Conservation (phyloP, 2,329 filamentous ascomycete species). For the Dactylellina parvicollis region DNA sequence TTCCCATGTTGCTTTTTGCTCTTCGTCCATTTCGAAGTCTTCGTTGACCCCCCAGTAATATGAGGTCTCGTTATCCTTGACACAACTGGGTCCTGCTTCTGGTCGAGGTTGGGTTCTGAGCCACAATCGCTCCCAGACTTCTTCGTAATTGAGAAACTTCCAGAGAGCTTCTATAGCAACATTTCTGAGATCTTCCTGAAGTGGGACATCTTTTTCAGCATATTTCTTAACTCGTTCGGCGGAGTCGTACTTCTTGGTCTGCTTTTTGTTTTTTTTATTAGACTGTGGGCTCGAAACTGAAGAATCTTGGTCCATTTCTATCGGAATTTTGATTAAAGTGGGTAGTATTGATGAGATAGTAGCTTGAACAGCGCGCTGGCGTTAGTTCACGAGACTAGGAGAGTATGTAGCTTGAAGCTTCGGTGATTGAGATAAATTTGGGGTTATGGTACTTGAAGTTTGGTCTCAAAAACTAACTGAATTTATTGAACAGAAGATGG, state of each 20-base stretch:
- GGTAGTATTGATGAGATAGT: no score
- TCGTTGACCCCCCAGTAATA: constrained; percentile 13
- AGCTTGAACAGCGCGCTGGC: no score
- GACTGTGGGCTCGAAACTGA: no score
- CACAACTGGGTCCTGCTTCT: neutral
- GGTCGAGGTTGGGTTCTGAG: neutral
- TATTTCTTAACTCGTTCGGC: neutral
- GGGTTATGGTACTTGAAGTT: no score
- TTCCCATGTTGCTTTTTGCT: constrained; percentile 5
- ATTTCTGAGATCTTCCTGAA: neutral
- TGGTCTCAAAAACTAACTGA: no score
- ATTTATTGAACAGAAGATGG: no score
- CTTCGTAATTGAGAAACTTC: neutral
- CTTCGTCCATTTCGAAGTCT: neutral
- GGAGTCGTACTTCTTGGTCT: neutral
- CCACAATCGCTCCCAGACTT: neutral
- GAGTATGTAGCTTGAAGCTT: no score
- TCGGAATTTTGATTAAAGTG: no score
- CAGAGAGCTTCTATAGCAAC: neutral
- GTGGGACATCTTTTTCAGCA: neutral
- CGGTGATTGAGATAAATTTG: no score
- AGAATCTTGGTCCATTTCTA: no score
- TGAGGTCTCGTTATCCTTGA: neutral
- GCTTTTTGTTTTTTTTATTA: no score
- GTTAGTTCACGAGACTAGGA: no score